These are phyloP conservation scores for Auricularia sp. DNA, from an alignment of 768 basidiomycete species.

Conservation along the genomic window DNA sequence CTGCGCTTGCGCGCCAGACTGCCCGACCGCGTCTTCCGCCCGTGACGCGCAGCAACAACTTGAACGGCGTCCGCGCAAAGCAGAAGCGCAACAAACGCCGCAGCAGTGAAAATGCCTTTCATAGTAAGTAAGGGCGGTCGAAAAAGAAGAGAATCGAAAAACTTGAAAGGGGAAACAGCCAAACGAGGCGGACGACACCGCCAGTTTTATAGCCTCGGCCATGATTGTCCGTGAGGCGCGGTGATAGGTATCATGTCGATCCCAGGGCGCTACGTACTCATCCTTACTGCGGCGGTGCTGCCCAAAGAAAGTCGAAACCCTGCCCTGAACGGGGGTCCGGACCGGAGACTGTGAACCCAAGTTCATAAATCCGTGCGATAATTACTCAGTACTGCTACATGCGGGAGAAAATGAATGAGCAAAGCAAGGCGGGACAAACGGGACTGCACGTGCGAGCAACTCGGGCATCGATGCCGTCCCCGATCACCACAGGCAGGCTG, in stretches of 20 bases:
- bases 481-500: too few species aligned
- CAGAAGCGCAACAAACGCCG: neutral
- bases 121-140: neutral
- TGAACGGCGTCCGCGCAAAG: neutral
- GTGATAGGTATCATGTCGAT: too few species aligned
- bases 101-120: neutral
- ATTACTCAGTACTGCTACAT: neutral
- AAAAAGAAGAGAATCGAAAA: neutral
- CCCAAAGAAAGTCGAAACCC: too few species aligned
- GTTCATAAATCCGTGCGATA: neutral
- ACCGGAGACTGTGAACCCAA: too few species aligned
- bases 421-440: neutral
- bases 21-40: neutral
- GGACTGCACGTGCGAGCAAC: neutral
- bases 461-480: neutral
- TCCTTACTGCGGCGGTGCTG: too few species aligned
- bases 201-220: too few species aligned
- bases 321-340: too few species aligned
- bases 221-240: too few species aligned
- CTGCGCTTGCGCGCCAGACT: neutral
- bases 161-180: neutral
- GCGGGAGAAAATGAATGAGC: neutral
- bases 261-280: too few species aligned
- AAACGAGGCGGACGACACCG: too few species aligned
- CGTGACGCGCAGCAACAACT: neutral